Percentiles rank a stretch among this genome's conserved stretches.
These are phyloP conservation scores for Lignosus rhinocerotis DNA, from an alignment of 1,284 basidiomycete species.

Conservation along the genomic window DNA sequence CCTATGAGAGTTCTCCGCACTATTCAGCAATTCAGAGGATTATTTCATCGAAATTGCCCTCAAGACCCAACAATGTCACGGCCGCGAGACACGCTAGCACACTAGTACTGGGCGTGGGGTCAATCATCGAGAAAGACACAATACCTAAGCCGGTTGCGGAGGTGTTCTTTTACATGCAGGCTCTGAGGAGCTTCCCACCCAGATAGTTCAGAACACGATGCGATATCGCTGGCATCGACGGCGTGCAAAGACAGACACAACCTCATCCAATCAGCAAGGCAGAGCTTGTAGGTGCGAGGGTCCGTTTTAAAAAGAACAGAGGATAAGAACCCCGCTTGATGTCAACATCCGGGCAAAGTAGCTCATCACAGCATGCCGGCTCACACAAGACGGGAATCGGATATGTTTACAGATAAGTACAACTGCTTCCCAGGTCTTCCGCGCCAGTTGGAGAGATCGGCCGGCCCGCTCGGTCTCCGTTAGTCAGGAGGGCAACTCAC, in stretches of 20 bases:
- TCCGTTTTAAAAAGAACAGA: background rate
- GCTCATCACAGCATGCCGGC: background rate
- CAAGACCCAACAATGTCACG: too few relatives aligned
- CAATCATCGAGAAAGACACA: too few relatives aligned
- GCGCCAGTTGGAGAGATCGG: background rate
- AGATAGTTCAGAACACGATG: background rate
- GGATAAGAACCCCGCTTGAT: background rate
- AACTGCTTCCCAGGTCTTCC: background rate
- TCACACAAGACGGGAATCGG: background rate
- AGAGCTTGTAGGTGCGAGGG: background rate
- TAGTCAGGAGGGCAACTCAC: background rate
- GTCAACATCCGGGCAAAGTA: too few relatives aligned
- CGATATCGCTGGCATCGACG: background rate
- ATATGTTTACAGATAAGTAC: conserved; percentile 19
- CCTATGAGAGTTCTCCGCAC: too few relatives aligned
- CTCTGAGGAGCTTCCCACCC: background rate
- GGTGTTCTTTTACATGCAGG: too few relatives aligned
- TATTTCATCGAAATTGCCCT: too few relatives aligned
- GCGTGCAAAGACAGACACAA: background rate
- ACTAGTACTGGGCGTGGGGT: too few relatives aligned
- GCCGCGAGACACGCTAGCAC: too few relatives aligned
- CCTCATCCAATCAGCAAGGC: too few relatives aligned
- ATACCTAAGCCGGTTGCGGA: too few relatives aligned
- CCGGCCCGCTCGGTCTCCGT: too few relatives aligned
- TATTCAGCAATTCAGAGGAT: too few relatives aligned